Conservation (phyloP, 495 filamentous ascomycete genomes). For the Neurospora sp. region DNA sequence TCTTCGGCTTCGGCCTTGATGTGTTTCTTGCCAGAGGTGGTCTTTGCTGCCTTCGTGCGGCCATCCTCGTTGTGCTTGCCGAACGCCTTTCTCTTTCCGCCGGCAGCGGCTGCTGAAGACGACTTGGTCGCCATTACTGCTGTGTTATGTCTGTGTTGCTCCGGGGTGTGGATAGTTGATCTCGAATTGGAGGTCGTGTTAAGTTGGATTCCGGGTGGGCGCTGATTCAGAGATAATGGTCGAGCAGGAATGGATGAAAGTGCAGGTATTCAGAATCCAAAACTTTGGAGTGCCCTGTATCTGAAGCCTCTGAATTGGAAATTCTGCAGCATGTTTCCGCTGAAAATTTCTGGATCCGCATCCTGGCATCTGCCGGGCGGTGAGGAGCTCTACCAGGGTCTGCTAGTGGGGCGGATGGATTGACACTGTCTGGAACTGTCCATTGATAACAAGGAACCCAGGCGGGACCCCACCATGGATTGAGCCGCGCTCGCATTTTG, state of each 20-base stretch:
- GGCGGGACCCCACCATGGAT: not conserved
- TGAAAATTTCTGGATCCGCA: conserved; percentile 9
- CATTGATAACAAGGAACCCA: not conserved
- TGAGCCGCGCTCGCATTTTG: not conserved
- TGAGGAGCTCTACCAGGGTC: conserved; percentile 14
- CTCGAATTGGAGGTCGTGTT: not conserved
- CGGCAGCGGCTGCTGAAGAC: conserved; percentile 11
- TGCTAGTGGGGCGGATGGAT: conserved; percentile 2
- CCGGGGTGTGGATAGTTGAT: not conserved
- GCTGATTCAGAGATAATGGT: not conserved
- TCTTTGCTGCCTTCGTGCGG: conserved; percentile 38
- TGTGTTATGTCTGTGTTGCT: not conserved
- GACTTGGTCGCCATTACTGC: conserved; percentile 16
- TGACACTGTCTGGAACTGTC: not conserved
- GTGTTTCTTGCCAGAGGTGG: conserved; percentile 21
- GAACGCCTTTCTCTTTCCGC: conserved; percentile 33
- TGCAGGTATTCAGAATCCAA: not conserved
- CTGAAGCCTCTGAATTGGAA: conserved; percentile 1
- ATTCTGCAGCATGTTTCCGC: conserved; percentile 2
- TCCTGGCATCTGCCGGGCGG: conserved; percentile 30
- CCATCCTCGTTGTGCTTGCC: conserved; percentile 23
- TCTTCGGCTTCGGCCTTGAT: conserved; percentile 25
- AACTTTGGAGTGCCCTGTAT: not conserved
- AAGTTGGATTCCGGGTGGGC: not conserved
- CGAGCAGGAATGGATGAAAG: not conserved